Conservation (phyloP, 2,329 filamentous ascomycete species). For the Aspergillus ibericus region DNA sequence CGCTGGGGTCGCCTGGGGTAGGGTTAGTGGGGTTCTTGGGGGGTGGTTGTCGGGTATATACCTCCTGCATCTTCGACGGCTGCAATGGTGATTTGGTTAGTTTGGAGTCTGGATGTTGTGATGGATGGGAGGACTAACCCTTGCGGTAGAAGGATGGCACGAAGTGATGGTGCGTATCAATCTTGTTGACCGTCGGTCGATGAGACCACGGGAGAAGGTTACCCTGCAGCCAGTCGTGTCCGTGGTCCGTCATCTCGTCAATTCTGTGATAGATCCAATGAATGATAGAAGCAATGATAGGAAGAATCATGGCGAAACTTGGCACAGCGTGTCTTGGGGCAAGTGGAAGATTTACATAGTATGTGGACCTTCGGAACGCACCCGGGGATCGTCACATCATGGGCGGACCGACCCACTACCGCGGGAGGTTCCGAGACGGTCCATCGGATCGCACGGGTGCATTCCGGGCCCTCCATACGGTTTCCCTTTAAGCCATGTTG, state of each 20-base stretch:
- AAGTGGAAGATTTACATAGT: background rate
- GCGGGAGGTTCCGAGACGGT: too few species aligned
- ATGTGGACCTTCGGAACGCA: background rate
- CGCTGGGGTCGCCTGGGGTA: constrained; percentile 18
- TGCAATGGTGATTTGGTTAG: background rate
- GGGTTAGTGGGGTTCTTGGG: background rate
- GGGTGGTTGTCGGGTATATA: background rate
- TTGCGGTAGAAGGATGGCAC: constrained; percentile 25
- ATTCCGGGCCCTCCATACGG: background rate
- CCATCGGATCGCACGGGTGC: too few species aligned
- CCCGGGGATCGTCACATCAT: background rate
- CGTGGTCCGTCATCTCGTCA: background rate
- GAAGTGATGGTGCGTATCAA: constrained; percentile 28
- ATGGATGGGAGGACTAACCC: constrained; percentile 10
- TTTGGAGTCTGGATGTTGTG: background rate
- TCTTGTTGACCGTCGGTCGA: constrained; percentile 21
- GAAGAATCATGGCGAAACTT: too few species aligned
- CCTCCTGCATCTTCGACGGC: constrained; percentile 20
- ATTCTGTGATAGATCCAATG: background rate
- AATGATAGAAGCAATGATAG: too few species aligned
- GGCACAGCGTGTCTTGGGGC: too few species aligned
- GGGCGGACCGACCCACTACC: too few species aligned
- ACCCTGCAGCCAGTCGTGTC: constrained; percentile 19
- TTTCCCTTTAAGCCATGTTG: too few species aligned
- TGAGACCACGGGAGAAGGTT: constrained; percentile 21